Evolutionary conservation across 176 grass and related monocot species (phyloP).

Genomic region (Musa schizocarpa): DNA sequence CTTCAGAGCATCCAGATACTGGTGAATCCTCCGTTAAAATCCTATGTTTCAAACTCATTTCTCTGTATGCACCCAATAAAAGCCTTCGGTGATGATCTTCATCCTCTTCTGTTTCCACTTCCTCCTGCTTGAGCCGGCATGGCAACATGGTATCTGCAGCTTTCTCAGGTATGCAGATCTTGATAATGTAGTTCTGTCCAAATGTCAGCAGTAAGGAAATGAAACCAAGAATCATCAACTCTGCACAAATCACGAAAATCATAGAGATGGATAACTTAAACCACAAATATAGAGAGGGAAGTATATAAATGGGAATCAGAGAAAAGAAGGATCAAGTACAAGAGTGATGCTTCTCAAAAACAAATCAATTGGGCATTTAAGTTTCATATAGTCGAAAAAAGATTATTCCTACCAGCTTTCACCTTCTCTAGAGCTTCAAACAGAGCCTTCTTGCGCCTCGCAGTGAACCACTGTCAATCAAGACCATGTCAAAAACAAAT

Average conservation of each 20-base stretch:
- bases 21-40: background rate
- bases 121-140: constrained; percentile 19
- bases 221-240: constrained; percentile 89
- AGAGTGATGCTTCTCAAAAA: background rate
- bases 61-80: background rate
- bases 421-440: constrained; percentile 76
- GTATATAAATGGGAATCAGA: background rate
- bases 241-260: constrained; percentile 12
- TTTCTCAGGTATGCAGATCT: constrained; percentile 63
- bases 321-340: background rate
- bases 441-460: constrained; percentile 52
- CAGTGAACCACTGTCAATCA: constrained; percentile 45
- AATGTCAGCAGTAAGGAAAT: constrained; percentile 91
- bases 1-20: background rate
- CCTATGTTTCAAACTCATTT: background rate
- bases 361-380: background rate
- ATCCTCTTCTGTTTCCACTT: background rate
- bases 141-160: constrained; percentile 76
- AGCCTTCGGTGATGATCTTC: background rate
- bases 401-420: constrained; percentile 44
- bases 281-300: background rate
- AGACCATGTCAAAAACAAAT: background rate
- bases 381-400: background rate
- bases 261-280: no score
- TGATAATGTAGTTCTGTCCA: constrained; percentile 70